Conservation (phyloP, 805 yeast species). For the Ogataea saltuana region DNA sequence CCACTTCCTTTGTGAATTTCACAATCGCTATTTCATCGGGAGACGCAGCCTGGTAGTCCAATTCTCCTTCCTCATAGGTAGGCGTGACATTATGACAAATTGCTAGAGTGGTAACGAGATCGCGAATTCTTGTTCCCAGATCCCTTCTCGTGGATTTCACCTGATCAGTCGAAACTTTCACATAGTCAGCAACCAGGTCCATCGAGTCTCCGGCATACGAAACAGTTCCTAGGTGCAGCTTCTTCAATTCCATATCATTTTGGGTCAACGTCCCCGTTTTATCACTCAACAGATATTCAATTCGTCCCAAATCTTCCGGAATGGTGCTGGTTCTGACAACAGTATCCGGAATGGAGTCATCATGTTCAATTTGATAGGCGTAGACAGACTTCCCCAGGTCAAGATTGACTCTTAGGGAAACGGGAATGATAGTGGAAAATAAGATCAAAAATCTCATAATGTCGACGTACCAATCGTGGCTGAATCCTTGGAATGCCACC, state of each 20-base stretch:
- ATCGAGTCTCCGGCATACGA: slow-evolving; percentile 90
- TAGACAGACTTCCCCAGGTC: slow-evolving; percentile 96
- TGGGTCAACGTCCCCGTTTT: slow-evolving; percentile 98
- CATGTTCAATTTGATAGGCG: slow-evolving; percentile 93
- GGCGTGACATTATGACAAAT: slow-evolving; percentile 99
- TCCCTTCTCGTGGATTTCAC: slow-evolving; percentile 56
- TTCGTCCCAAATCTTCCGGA: slow-evolving; percentile 96
- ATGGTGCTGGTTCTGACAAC: slow-evolving; percentile 96
- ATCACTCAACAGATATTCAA: slow-evolving; percentile 88
- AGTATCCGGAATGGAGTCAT: slow-evolving; percentile 74
- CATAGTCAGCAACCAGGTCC: slow-evolving; percentile 80
- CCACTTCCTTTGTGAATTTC: slow-evolving; percentile 83
- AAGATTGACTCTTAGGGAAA: slow-evolving; percentile 87
- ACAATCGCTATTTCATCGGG: slow-evolving; percentile 99
- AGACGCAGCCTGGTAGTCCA: slow-evolving; percentile 94
- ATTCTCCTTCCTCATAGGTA: slow-evolving; percentile 70
- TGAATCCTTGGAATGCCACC: slow-evolving; percentile 79
- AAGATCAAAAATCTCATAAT: slow-evolving; percentile 86
- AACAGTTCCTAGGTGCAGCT: slow-evolving; percentile 88
- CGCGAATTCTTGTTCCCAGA: slow-evolving; percentile 73
- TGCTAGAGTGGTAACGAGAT: slow-evolving; percentile 78
- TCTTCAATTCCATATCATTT: slow-evolving; percentile 96
- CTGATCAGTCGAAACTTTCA: slow-evolving; percentile 39
- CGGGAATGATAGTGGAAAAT: slow-evolving; percentile 95
- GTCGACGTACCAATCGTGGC: slow-evolving; percentile 80